Percentiles rank a stretch among this genome's conserved stretches.
Evolutionary conservation across 1,284 basidiomycete species (phyloP).

Genomic region (Tylopilus sp.): DNA sequence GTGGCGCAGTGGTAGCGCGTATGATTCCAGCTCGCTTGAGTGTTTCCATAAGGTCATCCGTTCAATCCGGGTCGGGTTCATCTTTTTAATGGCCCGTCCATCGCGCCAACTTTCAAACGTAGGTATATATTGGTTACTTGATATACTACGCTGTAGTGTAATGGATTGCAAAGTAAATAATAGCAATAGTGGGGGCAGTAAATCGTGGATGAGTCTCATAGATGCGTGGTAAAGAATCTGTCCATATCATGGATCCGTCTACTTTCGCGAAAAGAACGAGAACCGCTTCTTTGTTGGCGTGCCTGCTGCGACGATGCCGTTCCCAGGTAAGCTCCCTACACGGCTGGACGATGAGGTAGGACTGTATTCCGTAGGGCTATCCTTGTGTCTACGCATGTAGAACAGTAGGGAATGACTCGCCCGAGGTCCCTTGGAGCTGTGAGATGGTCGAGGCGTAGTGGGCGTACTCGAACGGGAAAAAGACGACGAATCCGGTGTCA

Average conservation of each 20-base stretch:
- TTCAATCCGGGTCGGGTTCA: constrained; percentile 70
- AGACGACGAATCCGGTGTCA: constrained; percentile 44
- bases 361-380: constrained; percentile 31
- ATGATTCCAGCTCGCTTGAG: constrained; percentile 42
- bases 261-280: constrained; percentile 44
- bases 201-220: constrained; percentile 27
- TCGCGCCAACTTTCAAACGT: constrained; percentile 1
- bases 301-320: constrained; percentile 16
- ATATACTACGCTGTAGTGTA: constrained; percentile 25
- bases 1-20: constrained; percentile 49
- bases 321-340: constrained; percentile 31
- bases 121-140: constrained; percentile 17
- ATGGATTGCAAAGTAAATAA: constrained; percentile 30
- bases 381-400: constrained; percentile 43
- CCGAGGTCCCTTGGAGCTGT: constrained; percentile 38
- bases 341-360: constrained; percentile 38
- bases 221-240: constrained; percentile 20
- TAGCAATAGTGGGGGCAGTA: constrained; percentile 9
- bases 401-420: constrained; percentile 41
- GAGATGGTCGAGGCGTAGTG: constrained; percentile 40
- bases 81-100: constrained; percentile 6
- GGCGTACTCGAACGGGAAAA: constrained; percentile 45
- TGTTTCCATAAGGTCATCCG: constrained; percentile 66
- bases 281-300: constrained; percentile 39
- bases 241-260: constrained; percentile 27